Percentiles rank a stretch among this genome's conserved stretches.
Conservation (phyloP, 345 rosid species). For the Arabidopsis suecica region DNA sequence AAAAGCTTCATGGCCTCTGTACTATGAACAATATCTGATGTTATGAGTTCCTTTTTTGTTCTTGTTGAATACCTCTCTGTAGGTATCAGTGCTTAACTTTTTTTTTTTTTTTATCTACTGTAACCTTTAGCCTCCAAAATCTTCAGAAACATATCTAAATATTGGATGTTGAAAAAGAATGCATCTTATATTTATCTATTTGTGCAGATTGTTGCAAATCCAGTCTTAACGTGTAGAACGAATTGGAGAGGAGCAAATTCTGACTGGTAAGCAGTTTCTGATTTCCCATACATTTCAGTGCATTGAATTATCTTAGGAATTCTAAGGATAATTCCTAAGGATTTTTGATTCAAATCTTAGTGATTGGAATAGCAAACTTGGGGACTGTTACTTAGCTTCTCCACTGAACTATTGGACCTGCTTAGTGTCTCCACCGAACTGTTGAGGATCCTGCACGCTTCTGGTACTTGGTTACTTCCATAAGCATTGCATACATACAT, state of each 20-base stretch:
- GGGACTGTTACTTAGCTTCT: conserved; percentile 32
- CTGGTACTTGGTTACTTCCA: conserved; percentile 52
- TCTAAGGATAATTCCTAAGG: not conserved
- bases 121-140: not conserved
- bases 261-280: not conserved
- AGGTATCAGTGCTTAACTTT: not conserved
- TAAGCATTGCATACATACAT: conserved; percentile 66
- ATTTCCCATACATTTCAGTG: conserved; percentile 20
- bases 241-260: conserved; percentile 2
- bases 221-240: conserved; percentile 13
- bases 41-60: not conserved
- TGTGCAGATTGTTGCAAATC: conserved; percentile 10
- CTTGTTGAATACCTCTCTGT: not conserved
- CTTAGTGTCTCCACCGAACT: conserved; percentile 27
- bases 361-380: conserved; percentile 37
- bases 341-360: conserved; percentile 19
- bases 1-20: not conserved
- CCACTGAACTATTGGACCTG: conserved; percentile 32
- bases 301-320: not conserved
- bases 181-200: not conserved
- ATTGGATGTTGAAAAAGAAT: not conserved
- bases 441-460: conserved; percentile 52
- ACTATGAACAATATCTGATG: not conserved
- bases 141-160: conserved; percentile 1
- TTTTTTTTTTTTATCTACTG: not conserved